phyloP scores from a whole-genome alignment of 2,329 filamentous ascomycete species.

The Calonectria leucothoes region DNA sequence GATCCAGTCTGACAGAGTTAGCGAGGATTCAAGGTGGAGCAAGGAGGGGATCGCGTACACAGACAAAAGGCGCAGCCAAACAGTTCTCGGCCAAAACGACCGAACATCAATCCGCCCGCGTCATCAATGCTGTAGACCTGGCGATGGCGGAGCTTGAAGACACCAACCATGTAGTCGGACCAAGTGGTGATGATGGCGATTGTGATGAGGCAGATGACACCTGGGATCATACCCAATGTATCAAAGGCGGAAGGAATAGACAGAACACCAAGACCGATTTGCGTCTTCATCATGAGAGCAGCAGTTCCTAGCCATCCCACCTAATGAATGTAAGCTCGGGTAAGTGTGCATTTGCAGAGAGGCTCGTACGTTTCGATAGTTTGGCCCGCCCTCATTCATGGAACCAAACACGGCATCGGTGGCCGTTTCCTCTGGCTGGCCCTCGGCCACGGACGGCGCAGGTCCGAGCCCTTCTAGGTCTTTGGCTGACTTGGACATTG shows the following conservation, averaged over 20 bases:
- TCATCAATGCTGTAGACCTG: constrained; percentile 65
- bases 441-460: not conserved
- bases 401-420: constrained; percentile 11
- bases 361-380: constrained; percentile 6
- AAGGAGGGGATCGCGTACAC: constrained; percentile 35
- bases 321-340: constrained; percentile 25
- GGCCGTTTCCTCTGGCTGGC: not conserved
- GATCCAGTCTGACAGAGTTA: constrained; percentile 11
- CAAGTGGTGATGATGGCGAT: constrained; percentile 58
- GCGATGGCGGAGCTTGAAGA: constrained; percentile 61
- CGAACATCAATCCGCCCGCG: constrained; percentile 59
- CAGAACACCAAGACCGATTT: constrained; percentile 59
- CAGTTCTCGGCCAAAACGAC: constrained; percentile 55
- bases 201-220: constrained; percentile 53
- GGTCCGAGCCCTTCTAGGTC: not conserved
- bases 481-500: not conserved
- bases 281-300: constrained; percentile 58
- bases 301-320: constrained; percentile 55
- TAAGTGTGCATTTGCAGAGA: not conserved
- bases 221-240: constrained; percentile 57
- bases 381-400: not conserved
- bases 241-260: constrained; percentile 59
- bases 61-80: constrained; percentile 50
- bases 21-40: not conserved
- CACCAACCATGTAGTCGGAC: constrained; percentile 60